Evolutionary conservation across 169 alveolate genomes (phyloP).

Genomic region (Plasmodium coatneyi): DNA sequence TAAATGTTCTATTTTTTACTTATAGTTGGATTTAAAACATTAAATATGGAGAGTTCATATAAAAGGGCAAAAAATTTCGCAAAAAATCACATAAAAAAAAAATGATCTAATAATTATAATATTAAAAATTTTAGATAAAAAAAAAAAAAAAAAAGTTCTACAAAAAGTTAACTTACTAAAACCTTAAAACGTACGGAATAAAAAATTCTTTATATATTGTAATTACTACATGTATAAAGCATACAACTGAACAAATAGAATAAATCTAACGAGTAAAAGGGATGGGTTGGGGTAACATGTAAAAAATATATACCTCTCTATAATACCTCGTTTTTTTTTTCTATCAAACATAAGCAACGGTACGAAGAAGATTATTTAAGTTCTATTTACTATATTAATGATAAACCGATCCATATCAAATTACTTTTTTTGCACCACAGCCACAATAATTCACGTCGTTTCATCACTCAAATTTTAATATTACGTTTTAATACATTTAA

Average conservation of each 20-base stretch:
- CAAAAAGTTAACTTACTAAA: not conserved
- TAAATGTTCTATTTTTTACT: not conserved
- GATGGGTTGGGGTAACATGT: not conserved
- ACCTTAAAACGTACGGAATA: not conserved
- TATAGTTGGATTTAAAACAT: not conserved
- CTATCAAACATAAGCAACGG: not conserved
- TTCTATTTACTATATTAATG: not conserved
- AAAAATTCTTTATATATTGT: not conserved
- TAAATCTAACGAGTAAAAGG: not conserved
- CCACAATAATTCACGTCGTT: not conserved
- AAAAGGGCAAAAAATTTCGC: not conserved
- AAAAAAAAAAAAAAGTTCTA: not conserved
- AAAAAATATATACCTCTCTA: not conserved
- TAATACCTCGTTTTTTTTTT: not conserved
- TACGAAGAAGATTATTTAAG: not conserved
- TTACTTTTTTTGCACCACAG: not conserved
- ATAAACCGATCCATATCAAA: not conserved
- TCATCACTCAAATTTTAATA: not conserved
- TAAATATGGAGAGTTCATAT: not conserved
- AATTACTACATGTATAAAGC: not conserved
- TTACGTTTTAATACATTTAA: not conserved
- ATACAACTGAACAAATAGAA: not conserved
- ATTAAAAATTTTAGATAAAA: not conserved
- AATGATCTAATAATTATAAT: not conserved
- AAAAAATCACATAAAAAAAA: not conserved